Evolutionary conservation across 2,329 filamentous ascomycete genomes (phyloP), one percentile per base, ranked within the genome.

Genomic region (Colletotrichum sp.): DNA sequence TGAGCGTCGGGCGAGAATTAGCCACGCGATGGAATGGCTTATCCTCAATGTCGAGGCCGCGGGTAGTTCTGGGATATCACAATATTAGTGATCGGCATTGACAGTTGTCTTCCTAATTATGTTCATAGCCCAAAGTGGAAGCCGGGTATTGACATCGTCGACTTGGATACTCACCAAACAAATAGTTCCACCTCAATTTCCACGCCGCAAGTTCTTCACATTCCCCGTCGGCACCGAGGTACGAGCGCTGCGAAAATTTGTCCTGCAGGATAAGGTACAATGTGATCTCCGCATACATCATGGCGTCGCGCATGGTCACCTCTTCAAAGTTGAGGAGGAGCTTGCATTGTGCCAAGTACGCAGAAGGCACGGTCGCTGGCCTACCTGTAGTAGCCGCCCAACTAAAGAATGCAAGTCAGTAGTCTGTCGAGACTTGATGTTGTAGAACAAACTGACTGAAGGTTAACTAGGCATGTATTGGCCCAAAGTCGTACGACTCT

Each of bases 321-420:
- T 85, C 83, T 62, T 85, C 84, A 70, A 87, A 86, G 64, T 81
- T 85, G 15, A 86, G 82, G 6, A 87, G 76, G 39, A 84, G 82
- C 28, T 86, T 84, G 52, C 85, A 87, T 66, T 86, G 85, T 18
- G 83, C 80, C n/a, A 87, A 79, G 64, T 87, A 86, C 7, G 81
- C 79, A 3, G 75, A 78, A 2, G 85, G 84, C 24, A 87, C 82
- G 21, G 85, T 83, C 1, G 85, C 85, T 6, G 84, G 84, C 21
- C 85, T 80, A 1, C 85, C 84, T 13, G 85, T 87, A 8, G 84
- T 86, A 4, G 84, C 84, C 6, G 85, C 83, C 85, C 85, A 87
- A 57, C 85, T 86, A 36, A n/a, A 65, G 21, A 44, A 30, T 9
- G 13, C 30, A 62, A 7, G 59, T 62, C 12, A 62, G 32, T 62